Conservation (phyloP, 805 yeast genomes). For the Saturnispora quitensis region DNA sequence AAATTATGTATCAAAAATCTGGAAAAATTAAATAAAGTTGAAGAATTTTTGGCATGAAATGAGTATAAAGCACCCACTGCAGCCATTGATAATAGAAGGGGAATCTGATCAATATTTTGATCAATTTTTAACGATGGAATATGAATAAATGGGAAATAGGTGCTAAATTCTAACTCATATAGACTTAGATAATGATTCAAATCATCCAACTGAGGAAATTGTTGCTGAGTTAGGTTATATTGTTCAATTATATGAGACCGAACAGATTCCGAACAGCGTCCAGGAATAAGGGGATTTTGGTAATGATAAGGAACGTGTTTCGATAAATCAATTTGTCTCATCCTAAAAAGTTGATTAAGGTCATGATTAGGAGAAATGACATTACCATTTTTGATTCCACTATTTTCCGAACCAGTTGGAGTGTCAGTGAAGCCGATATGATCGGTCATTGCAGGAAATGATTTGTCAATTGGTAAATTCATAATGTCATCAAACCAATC, state of each 20-base stretch:
- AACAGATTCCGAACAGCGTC: slow-evolving; percentile 41
- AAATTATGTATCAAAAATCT: slow-evolving; percentile 57
- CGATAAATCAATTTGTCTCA: slow-evolving; percentile 58
- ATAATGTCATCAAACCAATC: slow-evolving; percentile 69
- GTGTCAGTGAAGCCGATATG: slow-evolving; percentile 50
- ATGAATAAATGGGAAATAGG: slow-evolving; percentile 79
- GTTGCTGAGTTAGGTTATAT: slow-evolving; percentile 45
- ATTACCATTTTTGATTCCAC: slow-evolving; percentile 9
- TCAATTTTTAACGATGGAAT: slow-evolving; percentile 45
- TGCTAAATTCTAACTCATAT: slow-evolving; percentile 69
- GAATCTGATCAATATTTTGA: slow-evolving; percentile 45
- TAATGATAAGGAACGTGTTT: slow-evolving; percentile 33
- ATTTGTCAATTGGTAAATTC: slow-evolving; percentile 53
- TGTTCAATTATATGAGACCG: slow-evolving; percentile 43
- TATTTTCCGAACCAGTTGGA: slow-evolving; percentile 26
- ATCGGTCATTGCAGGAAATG: slow-evolving; percentile 43
- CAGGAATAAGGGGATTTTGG: slow-evolving; percentile 23
- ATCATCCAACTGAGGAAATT: slow-evolving; percentile 70
- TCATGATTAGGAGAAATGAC: slow-evolving; percentile 28
- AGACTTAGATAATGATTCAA: slow-evolving; percentile 68
- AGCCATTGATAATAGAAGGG: slow-evolving; percentile 70
- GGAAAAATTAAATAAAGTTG: slow-evolving; percentile 58
- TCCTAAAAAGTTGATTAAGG: slow-evolving; percentile 51
- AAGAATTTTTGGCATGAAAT: slow-evolving; percentile 70
- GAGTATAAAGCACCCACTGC: slow-evolving; percentile 85